Percentiles rank a stretch among this genome's conserved stretches.
These are phyloP conservation scores for Peniophora sp. DNA, from an alignment of 1,284 basidiomycete species.

Conservation along the genomic window DNA sequence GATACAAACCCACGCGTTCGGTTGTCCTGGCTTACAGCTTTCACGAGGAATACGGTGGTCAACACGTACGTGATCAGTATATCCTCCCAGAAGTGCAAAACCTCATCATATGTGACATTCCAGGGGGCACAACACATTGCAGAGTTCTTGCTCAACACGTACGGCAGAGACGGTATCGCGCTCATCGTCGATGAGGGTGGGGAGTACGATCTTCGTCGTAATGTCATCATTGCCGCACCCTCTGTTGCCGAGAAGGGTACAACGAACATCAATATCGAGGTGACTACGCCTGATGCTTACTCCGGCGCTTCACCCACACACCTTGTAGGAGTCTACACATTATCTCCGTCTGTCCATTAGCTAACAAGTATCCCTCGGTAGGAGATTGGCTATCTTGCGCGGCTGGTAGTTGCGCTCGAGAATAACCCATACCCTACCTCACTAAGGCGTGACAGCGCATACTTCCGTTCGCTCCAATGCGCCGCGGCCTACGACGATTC, in stretches of 20 bases:
- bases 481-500: slow-evolving; percentile 24
- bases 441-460: slow-evolving; percentile 16
- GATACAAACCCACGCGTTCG: slow-evolving; percentile 48
- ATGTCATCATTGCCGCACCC: slow-evolving; percentile 36
- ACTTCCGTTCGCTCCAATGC: slow-evolving; percentile 16
- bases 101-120: slow-evolving; percentile 1
- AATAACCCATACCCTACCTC: slow-evolving; percentile 22
- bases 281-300: slow-evolving; percentile 59
- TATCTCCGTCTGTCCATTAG: background rate
- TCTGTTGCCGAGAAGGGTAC: slow-evolving; percentile 66
- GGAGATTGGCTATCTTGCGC: slow-evolving; percentile 31
- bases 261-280: slow-evolving; percentile 45
- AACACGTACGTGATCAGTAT: slow-evolving; percentile 26
- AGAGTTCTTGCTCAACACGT: slow-evolving; percentile 40
- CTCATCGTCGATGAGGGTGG: slow-evolving; percentile 56
- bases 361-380: background rate
- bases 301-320: slow-evolving; percentile 58
- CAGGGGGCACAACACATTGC: slow-evolving; percentile 50
- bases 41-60: slow-evolving; percentile 65
- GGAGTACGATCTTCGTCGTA: slow-evolving; percentile 16
- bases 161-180: slow-evolving; percentile 52
- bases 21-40: slow-evolving; percentile 67
- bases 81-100: background rate
- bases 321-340: slow-evolving; percentile 31
- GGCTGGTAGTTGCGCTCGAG: slow-evolving; percentile 28